These are phyloP conservation scores for Pythium dissimile DNA, from an alignment of 352 stramenopile genomes.

Conservation along the genomic window DNA sequence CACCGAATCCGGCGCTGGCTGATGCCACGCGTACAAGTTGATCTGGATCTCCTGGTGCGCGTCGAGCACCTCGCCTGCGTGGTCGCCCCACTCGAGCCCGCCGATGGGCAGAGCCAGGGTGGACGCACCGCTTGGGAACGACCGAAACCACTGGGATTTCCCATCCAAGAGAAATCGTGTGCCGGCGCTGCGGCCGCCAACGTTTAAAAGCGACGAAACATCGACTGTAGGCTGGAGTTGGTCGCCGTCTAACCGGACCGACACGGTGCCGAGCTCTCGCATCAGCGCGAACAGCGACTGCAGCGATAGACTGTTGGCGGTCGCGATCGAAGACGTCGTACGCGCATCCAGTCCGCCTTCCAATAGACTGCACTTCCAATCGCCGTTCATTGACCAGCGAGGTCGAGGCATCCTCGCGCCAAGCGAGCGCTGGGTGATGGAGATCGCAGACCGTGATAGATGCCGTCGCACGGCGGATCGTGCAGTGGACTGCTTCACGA, in stretches of 20 bases:
- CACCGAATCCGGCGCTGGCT: neutral
- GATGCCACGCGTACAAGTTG: constrained; percentile 7
- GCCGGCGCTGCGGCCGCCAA: neutral
- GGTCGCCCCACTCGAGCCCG: constrained; percentile 1
- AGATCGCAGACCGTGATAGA: neutral
- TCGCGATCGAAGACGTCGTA: neutral
- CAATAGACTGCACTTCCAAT: neutral
- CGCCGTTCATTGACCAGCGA: neutral
- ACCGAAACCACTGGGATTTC: constrained; percentile 4
- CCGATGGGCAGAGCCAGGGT: neutral
- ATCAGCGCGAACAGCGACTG: constrained; percentile 3
- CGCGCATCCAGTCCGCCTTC: neutral
- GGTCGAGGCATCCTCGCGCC: neutral
- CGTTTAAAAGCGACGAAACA: constrained; percentile 1
- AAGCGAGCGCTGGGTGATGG: neutral
- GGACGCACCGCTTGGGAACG: constrained; percentile 4
- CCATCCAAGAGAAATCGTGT: constrained; percentile 1
- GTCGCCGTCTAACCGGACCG: neutral
- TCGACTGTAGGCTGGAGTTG: neutral
- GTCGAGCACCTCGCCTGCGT: neutral
- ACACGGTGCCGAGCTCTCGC: constrained; percentile 2
- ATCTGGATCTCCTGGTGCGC: neutral
- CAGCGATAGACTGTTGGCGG: neutral
- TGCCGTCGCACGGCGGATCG: neutral
- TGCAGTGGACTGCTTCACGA: neutral